Percentiles rank a stretch among this genome's conserved stretches.
Evolutionary conservation across 208 protist genomes (phyloP).

Genomic region (Acanthamoeba lenticulata): DNA sequence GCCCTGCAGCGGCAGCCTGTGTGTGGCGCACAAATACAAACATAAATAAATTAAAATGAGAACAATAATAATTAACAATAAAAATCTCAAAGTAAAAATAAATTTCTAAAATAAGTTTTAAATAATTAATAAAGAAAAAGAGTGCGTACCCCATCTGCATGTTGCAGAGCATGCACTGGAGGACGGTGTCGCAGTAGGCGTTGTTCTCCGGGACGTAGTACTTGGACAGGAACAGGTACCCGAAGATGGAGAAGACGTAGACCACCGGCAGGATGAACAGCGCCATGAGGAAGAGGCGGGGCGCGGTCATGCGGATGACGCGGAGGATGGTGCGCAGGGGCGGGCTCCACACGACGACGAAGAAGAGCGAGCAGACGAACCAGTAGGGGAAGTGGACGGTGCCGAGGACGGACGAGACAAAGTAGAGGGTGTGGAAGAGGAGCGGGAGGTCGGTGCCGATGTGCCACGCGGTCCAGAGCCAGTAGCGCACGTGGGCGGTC

Average conservation of each 20-base stretch:
- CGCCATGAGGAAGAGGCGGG: slow-evolving; percentile 1
- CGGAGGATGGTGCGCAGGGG: slow-evolving; percentile 13
- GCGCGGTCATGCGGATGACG: not conserved
- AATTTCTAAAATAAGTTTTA: no score
- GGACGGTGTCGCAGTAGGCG: slow-evolving; percentile 64
- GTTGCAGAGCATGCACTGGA: slow-evolving; percentile 62
- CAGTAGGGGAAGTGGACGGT: slow-evolving; percentile 60
- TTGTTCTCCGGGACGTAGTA: slow-evolving; percentile 53
- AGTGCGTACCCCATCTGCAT: slow-evolving; percentile 60
- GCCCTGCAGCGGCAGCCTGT: slow-evolving; percentile 54
- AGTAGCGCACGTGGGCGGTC: slow-evolving; percentile 47
- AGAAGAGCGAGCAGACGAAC: slow-evolving; percentile 59
- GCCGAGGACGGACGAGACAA: slow-evolving; percentile 26
- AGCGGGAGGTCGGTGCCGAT: not conserved
- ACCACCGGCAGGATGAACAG: slow-evolving; percentile 31
- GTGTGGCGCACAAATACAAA: not conserved
- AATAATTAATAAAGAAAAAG: not conserved
- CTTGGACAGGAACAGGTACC: slow-evolving; percentile 30
- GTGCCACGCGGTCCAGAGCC: slow-evolving; percentile 17
- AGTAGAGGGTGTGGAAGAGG: slow-evolving; percentile 49
- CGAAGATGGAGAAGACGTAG: slow-evolving; percentile 55
- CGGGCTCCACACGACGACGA: slow-evolving; percentile 50
- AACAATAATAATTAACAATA: no score
- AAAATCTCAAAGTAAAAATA: no score
- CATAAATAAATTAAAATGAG: slow-evolving; percentile 12